A percentile compares a stretch with the other conserved stretches of the same genome.
These are phyloP conservation scores for Fusarium lateritium DNA, from an alignment of 2,329 filamentous ascomycete species.

Conservation along the genomic window DNA sequence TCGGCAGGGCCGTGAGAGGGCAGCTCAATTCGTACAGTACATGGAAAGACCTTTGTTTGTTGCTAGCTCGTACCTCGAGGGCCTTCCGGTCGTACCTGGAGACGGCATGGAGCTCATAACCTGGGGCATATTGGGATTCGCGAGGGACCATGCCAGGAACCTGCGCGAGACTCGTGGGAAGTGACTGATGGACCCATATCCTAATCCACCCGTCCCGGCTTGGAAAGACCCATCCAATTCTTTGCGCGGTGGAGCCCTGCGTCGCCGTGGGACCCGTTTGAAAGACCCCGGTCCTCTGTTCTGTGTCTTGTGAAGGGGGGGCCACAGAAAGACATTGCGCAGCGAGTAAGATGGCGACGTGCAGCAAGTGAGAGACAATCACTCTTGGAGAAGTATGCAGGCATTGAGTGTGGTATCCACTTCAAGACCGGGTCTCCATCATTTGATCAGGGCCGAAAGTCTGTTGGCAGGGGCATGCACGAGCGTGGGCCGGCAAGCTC, in stretches of 20 bases:
- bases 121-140: conserved; percentile 45
- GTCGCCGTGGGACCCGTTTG: conserved; percentile 44
- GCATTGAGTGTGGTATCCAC: conserved; percentile 36
- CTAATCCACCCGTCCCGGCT: conserved; percentile 43
- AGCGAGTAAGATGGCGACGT: conserved; percentile 30
- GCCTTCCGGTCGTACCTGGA: conserved; percentile 47
- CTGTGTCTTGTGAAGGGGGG: conserved; percentile 34
- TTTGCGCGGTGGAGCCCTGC: conserved; percentile 36
- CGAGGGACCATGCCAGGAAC: conserved; percentile 42
- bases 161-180: conserved; percentile 42
- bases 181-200: conserved; percentile 35
- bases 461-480: conserved; percentile 46
- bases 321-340: conserved; percentile 29
- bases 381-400: conserved; percentile 40
- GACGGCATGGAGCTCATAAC: conserved; percentile 39
- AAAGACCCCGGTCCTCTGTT: conserved; percentile 38
- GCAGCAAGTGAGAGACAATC: conserved; percentile 36
- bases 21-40: conserved; percentile 49
- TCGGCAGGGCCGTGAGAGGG: conserved; percentile 45
- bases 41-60: conserved; percentile 28
- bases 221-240: conserved; percentile 35
- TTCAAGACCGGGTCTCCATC: conserved; percentile 42
- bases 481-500: conserved; percentile 47
- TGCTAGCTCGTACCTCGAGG: conserved; percentile 44
- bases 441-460: conserved; percentile 47